A percentile compares a stretch with the other conserved stretches of the same genome.
Evolutionary conservation across 73 alveolate species (phyloP).

Genomic region (Tetrahymena malaccensis): DNA sequence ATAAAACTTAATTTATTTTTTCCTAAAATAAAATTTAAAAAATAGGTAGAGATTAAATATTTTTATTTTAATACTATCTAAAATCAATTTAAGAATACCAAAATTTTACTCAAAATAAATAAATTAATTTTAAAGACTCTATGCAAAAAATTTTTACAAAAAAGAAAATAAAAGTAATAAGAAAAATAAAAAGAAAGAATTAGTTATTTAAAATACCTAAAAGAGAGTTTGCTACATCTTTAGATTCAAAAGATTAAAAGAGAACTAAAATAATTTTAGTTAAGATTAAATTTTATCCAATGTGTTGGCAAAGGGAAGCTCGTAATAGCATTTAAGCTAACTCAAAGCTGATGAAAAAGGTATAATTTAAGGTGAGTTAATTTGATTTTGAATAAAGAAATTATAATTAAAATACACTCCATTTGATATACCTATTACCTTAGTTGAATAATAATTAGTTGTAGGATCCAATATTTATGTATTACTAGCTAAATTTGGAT

Average conservation of each 20-base stretch:
- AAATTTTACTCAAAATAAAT: too few species aligned
- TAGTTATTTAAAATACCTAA: not conserved
- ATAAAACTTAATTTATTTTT: too few species aligned
- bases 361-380: not conserved
- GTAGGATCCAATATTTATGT: not conserved
- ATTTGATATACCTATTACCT: not conserved
- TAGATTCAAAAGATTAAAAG: not conserved
- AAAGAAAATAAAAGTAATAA: too few species aligned
- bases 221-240: not conserved
- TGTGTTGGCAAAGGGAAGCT: not conserved
- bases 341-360: not conserved
- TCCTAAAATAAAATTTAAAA: too few species aligned
- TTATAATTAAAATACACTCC: not conserved
- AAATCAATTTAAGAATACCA: too few species aligned
- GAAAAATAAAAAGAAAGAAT: not conserved
- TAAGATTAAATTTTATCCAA: not conserved
- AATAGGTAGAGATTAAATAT: too few species aligned
- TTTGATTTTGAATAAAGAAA: not conserved
- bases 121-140: too few species aligned
- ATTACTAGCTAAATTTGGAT: not conserved
- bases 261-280: not conserved
- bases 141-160: too few species aligned
- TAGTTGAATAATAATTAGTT: not conserved
- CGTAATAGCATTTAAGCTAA: not conserved
- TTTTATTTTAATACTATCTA: too few species aligned